Evolutionary conservation across 2,329 filamentous ascomycete species (phyloP).

Genomic region (Pseudopithomyces chartarum): DNA sequence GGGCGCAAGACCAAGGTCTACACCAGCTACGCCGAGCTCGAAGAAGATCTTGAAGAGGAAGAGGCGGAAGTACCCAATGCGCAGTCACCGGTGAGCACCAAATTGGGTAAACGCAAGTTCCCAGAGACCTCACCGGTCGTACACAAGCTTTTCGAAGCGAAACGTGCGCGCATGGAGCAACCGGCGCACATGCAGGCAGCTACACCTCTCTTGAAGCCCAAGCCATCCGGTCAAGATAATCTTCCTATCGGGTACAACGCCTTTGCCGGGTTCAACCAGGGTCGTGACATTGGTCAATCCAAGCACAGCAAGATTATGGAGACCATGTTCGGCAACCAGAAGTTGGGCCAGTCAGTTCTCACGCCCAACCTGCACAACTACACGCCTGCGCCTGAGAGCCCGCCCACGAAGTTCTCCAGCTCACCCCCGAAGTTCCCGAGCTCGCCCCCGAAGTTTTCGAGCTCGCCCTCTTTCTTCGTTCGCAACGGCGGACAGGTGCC

Average conservation of each 20-base stretch:
- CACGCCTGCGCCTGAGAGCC: neutral
- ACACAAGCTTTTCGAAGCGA: neutral
- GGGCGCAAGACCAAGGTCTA: slow-evolving; percentile 4
- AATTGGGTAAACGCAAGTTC: neutral
- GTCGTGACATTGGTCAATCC: neutral
- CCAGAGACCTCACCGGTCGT: neutral
- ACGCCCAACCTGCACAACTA: too few species aligned
- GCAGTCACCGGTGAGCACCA: neutral
- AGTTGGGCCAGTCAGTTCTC: too few species aligned
- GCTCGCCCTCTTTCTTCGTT: neutral
- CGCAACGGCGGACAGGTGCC: slow-evolving; percentile 1
- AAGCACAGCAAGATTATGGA: neutral
- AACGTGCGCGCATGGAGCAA: neutral
- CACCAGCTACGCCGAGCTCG: neutral
- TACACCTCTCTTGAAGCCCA: neutral
- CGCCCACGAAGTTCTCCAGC: neutral
- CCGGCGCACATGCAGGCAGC: neutral
- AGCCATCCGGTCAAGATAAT: too few species aligned
- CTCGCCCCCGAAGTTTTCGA: neutral
- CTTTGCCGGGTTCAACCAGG: neutral
- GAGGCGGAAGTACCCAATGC: slow-evolving; percentile 8
- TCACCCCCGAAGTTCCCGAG: neutral
- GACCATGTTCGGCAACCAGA: neutral
- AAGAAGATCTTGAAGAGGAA: slow-evolving; percentile 5
- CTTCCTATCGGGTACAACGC: neutral